Percentiles rank a stretch among this genome's conserved stretches.
These are phyloP conservation scores for Bimuria novae-zelandiae DNA, from an alignment of 2,329 filamentous ascomycete species.

Conservation along the genomic window DNA sequence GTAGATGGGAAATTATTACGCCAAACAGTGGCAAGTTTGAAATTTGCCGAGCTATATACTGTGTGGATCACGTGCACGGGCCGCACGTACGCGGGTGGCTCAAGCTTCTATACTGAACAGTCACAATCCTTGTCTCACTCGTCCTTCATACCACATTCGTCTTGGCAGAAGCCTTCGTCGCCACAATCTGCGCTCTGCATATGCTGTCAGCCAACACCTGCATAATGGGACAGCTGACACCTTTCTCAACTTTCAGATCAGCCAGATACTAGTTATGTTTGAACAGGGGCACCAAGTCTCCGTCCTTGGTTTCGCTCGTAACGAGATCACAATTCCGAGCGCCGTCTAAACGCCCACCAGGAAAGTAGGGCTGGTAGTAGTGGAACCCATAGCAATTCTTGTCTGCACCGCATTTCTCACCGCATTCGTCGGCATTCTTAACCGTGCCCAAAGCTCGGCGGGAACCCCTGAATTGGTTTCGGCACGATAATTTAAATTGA, in stretches of 20 bases:
- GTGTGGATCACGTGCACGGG: no score
- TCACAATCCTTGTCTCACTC: background rate
- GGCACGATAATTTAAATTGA: constrained; percentile 14
- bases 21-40: no score
- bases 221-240: background rate
- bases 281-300: constrained; percentile 3
- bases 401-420: constrained; percentile 4
- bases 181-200: background rate
- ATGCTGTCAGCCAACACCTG: background rate
- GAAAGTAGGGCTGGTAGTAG: constrained; percentile 11
- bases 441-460: background rate
- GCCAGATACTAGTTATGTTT: background rate
- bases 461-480: constrained; percentile 2
- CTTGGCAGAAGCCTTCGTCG: background rate
- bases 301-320: constrained; percentile 1
- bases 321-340: constrained; percentile 10
- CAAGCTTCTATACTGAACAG: no score
- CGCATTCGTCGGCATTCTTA: constrained; percentile 8
- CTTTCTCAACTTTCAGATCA: background rate
- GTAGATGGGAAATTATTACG: no score
- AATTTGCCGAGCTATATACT: no score
- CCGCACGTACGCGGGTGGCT: no score
- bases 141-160: background rate
- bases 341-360: constrained; percentile 9
- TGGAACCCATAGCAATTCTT: constrained; percentile 11